phyloP scores from a whole-genome alignment of 169 alveolate genomes.

The Amoebophrya sp. region DNA sequence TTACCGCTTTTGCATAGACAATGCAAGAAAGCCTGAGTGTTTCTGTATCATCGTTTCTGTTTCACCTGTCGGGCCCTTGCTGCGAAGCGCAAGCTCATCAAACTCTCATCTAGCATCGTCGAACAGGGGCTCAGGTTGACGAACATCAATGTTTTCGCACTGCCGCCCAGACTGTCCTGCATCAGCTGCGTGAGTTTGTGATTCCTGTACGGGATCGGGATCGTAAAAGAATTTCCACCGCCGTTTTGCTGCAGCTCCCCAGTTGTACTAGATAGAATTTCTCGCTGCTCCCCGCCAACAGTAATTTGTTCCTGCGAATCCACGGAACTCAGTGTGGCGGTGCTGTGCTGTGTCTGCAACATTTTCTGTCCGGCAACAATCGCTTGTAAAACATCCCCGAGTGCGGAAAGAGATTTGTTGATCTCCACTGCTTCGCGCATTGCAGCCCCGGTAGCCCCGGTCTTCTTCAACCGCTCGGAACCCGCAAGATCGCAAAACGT shows the following conservation, averaged over 20 bases:
- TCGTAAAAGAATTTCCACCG: no score
- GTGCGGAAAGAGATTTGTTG: background rate
- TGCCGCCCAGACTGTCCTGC: conserved; percentile 41
- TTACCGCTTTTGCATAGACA: no score
- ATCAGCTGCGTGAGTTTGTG: conserved; percentile 45
- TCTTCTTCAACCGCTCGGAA: background rate
- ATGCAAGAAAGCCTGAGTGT: no score
- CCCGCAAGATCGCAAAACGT: background rate
- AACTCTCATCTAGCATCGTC: conserved; percentile 40
- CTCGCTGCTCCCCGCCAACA: no score
- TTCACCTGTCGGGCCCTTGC: background rate
- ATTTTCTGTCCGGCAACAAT: no score
- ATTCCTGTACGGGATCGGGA: conserved; percentile 28
- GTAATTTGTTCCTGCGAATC: no score
- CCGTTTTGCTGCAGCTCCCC: no score
- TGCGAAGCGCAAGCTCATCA: conserved; percentile 27
- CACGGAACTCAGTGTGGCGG: no score
- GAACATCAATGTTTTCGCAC: conserved; percentile 45
- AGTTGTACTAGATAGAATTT: no score
- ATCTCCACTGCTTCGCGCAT: background rate
- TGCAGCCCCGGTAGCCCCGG: background rate
- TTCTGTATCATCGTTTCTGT: no score
- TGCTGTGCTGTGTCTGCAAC: no score
- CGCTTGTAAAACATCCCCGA: background rate
- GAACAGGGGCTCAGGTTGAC: conserved; percentile 41